These are phyloP conservation scores for Carex myosuroides DNA, from an alignment of 176 grass and related monocot genomes.

Conservation along the genomic window DNA sequence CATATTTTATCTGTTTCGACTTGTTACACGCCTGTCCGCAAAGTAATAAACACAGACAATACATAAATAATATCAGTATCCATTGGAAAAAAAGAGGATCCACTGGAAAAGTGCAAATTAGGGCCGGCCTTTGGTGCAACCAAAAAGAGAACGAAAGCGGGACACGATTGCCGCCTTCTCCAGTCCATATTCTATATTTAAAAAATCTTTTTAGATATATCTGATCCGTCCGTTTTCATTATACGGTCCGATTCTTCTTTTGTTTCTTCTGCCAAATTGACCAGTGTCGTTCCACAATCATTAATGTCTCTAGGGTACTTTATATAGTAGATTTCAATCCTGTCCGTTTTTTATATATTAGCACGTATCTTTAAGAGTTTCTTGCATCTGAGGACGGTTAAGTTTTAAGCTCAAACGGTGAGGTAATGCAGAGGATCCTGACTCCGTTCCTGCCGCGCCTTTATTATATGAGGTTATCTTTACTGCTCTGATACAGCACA, in stretches of 20 bases:
- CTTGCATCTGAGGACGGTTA: no score
- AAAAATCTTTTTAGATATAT: background rate
- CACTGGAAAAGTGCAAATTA: background rate
- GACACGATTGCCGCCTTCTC: constrained; percentile 15
- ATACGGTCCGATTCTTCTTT: background rate
- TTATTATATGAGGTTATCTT: constrained; percentile 16
- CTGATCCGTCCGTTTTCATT: background rate
- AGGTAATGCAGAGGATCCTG: no score
- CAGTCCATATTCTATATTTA: background rate
- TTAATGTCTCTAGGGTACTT: no score
- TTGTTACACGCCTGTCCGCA: no score
- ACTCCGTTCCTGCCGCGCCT: background rate
- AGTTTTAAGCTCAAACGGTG: no score
- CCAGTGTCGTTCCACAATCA: background rate
- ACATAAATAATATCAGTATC: no score
- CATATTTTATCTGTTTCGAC: no score
- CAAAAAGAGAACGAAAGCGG: background rate
- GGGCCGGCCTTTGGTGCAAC: constrained; percentile 11
- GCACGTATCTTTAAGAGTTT: no score
- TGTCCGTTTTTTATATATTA: no score
- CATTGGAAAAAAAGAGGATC: background rate
- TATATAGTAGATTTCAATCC: no score
- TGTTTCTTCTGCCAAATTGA: background rate
- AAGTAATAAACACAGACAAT: no score
- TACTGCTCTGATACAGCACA: background rate